These are phyloP conservation scores for Cyclotella sp. DNA, from an alignment of 108 stramenopile genomes.

Conservation along the genomic window DNA sequence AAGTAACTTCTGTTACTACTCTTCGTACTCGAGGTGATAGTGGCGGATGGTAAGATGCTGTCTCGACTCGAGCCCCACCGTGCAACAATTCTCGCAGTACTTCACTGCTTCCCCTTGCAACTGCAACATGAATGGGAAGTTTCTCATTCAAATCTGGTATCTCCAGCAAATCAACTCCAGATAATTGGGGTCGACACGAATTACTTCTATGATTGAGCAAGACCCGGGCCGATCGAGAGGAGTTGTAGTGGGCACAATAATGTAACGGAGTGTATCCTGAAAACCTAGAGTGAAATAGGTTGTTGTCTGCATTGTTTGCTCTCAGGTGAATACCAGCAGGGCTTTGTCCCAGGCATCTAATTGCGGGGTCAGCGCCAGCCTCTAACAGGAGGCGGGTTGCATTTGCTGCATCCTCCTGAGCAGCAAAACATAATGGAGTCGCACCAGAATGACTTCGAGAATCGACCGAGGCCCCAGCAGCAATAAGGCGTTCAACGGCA, in stretches of 20 bases:
- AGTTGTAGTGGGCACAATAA: conserved; percentile 91
- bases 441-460: conserved; percentile 80
- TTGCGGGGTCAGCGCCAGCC: conserved; percentile 76
- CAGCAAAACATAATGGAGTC: conserved; percentile 89
- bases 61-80: conserved; percentile 79
- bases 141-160: conserved; percentile 85
- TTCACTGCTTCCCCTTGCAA: conserved; percentile 82
- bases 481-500: conserved; percentile 70
- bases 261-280: conserved; percentile 87
- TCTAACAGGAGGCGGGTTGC: conserved; percentile 65
- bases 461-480: conserved; percentile 81
- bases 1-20: conserved; percentile 19
- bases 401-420: conserved; percentile 80
- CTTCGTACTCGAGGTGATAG: conserved; percentile 22
- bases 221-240: conserved; percentile 68
- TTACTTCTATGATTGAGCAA: conserved; percentile 47
- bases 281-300: conserved; percentile 73
- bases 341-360: conserved; percentile 74
- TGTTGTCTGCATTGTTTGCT: conserved; percentile 47
- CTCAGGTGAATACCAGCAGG: conserved; percentile 30
- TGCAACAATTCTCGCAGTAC: conserved; percentile 80
- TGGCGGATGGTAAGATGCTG: conserved; percentile 44
- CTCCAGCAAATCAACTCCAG: conserved; percentile 64
- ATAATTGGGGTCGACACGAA: conserved; percentile 21
- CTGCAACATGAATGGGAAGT: conserved; percentile 87